Conservation (phyloP, 176 grass and related monocot genomes). For the Oryza brachyantha region DNA sequence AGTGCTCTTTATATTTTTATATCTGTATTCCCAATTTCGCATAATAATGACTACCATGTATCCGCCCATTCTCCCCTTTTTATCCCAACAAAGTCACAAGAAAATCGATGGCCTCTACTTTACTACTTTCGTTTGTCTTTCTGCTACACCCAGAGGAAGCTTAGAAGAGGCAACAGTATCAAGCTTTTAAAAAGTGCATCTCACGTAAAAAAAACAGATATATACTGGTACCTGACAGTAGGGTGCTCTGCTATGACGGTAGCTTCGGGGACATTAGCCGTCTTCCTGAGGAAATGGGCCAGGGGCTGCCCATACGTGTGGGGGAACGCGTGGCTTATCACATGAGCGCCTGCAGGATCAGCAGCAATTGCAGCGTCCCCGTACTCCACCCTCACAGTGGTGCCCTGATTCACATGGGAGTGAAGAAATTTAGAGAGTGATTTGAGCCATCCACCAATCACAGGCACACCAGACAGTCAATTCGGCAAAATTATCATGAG, state of each 20-base stretch:
- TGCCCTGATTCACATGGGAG: slow-evolving; percentile 58
- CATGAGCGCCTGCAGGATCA: slow-evolving; percentile 80
- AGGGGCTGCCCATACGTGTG: slow-evolving; percentile 86
- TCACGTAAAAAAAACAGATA: background rate
- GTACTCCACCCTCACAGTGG: slow-evolving; percentile 90
- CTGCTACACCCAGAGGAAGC: too few species aligned
- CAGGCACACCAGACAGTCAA: background rate
- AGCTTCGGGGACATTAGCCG: slow-evolving; percentile 72
- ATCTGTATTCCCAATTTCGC: background rate
- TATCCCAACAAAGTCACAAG: too few species aligned
- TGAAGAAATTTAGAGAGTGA: background rate
- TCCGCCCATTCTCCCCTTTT: too few species aligned
- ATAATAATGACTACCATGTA: background rate
- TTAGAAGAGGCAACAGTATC: too few species aligned
- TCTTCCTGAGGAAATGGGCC: slow-evolving; percentile 87
- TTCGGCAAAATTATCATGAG: background rate
- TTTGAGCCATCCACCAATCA: background rate
- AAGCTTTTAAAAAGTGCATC: background rate
- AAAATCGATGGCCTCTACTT: background rate
- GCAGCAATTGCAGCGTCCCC: slow-evolving; percentile 78
- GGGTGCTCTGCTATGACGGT: slow-evolving; percentile 78
- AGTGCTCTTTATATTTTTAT: background rate
- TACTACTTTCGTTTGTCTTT: background rate
- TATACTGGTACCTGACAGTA: slow-evolving; percentile 64
- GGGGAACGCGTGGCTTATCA: slow-evolving; percentile 78